A percentile compares a stretch with the other conserved stretches of the same genome.
phyloP scores from a whole-genome alignment of 768 basidiomycete genomes.

The Hericium erinaceus region DNA sequence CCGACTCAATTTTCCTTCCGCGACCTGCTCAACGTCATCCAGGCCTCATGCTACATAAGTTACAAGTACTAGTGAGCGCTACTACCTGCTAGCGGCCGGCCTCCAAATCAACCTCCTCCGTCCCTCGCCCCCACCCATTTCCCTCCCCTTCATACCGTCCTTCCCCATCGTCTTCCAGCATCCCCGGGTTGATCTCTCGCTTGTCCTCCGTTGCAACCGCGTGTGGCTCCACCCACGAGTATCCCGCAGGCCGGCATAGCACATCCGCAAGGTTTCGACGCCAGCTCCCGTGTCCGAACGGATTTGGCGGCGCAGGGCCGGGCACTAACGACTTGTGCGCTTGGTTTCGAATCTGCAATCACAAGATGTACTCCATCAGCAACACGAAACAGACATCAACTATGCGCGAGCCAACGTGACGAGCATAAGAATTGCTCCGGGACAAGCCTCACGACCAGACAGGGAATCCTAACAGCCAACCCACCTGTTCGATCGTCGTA shows the following conservation, averaged over 20 bases:
- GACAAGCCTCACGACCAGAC: neutral
- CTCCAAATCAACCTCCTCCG: constrained; percentile 4
- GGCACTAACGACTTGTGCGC: constrained; percentile 65
- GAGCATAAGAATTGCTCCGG: neutral
- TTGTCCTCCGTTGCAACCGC: constrained; percentile 61
- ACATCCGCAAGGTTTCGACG: constrained; percentile 64
- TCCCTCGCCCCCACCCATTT: neutral
- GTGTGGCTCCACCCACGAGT: constrained; percentile 66
- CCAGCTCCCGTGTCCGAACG: constrained; percentile 78
- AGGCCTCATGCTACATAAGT: too few relatives aligned
- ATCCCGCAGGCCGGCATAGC: constrained; percentile 72
- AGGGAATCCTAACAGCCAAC: constrained; percentile 17
- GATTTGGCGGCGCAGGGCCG: constrained; percentile 66
- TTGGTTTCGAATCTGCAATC: constrained; percentile 68
- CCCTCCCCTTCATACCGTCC: neutral
- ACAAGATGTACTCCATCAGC: neutral
- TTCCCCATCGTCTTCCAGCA: constrained; percentile 17
- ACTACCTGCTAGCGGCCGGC: constrained; percentile 8
- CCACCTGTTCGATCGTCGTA: constrained; percentile 93
- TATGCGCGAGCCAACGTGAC: neutral
- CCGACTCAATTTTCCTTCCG: too few relatives aligned
- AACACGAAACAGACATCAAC: neutral
- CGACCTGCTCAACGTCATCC: too few relatives aligned
- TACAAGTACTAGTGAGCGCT: neutral
- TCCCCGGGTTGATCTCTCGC: constrained; percentile 67